Percentiles rank a stretch among this genome's conserved stretches.
Evolutionary conservation across 139 green algal genomes (phyloP).

Genomic region (Closterium sp.): DNA sequence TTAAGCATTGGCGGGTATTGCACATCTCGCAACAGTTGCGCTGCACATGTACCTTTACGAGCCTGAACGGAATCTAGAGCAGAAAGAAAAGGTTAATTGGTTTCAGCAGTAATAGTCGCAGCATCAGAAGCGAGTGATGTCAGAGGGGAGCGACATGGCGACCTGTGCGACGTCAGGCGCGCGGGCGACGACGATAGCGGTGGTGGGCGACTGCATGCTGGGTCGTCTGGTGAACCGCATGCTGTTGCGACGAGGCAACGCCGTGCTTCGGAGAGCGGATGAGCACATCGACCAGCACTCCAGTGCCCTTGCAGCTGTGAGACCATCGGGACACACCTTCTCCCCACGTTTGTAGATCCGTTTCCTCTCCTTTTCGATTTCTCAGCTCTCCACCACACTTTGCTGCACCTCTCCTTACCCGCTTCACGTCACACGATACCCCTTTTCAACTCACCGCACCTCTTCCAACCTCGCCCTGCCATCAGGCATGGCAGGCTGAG

Average conservation of each 20-base stretch:
- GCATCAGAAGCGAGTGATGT: not conserved
- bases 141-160: not conserved
- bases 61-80: no score
- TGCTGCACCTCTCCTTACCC: not conserved
- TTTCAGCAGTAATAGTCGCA: not conserved
- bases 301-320: not conserved
- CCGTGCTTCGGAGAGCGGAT: not conserved
- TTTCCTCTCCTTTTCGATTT: not conserved
- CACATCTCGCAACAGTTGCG: not conserved
- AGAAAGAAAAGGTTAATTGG: no score
- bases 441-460: not conserved
- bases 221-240: conserved; percentile 60
- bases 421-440: not conserved
- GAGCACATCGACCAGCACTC: not conserved
- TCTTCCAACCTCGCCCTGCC: not conserved
- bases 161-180: not conserved
- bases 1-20: not conserved
- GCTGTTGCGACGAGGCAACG: not conserved
- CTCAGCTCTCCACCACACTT: not conserved
- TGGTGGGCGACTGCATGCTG: conserved; percentile 68
- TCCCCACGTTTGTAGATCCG: not conserved
- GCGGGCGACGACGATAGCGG: conserved; percentile 2
- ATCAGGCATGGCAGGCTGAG: not conserved
- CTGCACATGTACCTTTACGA: not conserved
- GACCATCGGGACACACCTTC: not conserved